These are phyloP conservation scores for Luzula sylvatica DNA, from an alignment of 176 grass and related monocot genomes.

Conservation along the genomic window DNA sequence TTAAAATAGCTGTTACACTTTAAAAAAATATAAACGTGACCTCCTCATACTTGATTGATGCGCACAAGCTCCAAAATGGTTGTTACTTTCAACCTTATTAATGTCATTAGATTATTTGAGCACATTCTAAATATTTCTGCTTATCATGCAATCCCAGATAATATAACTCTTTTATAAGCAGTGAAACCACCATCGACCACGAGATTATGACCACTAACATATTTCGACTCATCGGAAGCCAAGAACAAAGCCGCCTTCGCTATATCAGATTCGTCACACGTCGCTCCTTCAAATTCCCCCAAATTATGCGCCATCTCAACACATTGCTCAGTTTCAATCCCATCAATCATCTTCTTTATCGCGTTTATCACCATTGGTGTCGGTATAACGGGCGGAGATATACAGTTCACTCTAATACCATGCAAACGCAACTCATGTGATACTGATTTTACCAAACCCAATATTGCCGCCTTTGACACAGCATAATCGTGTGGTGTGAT, in stretches of 20 bases:
- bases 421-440: conserved; percentile 28
- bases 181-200: conserved; percentile 49
- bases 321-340: neutral
- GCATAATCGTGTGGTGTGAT: conserved; percentile 12
- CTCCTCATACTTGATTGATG: too few species aligned
- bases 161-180: conserved; percentile 6
- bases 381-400: conserved; percentile 38
- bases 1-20: too few species aligned
- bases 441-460: conserved; percentile 27
- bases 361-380: conserved; percentile 17
- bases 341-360: neutral
- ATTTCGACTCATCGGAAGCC: conserved; percentile 56
- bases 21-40: too few species aligned
- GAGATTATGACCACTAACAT: conserved; percentile 49
- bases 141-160: neutral
- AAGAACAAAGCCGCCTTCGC: conserved; percentile 40
- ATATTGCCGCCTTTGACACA: conserved; percentile 36
- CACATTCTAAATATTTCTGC: too few species aligned
- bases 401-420: conserved; percentile 55
- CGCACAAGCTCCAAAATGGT: neutral
- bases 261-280: conserved; percentile 32
- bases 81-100: neutral
- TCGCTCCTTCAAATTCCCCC: conserved; percentile 32
- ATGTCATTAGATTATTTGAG: neutral
- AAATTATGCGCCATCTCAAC: neutral